Evolutionary conservation across 1,284 basidiomycete genomes (phyloP).

Genomic region (Trametes hirsuta): DNA sequence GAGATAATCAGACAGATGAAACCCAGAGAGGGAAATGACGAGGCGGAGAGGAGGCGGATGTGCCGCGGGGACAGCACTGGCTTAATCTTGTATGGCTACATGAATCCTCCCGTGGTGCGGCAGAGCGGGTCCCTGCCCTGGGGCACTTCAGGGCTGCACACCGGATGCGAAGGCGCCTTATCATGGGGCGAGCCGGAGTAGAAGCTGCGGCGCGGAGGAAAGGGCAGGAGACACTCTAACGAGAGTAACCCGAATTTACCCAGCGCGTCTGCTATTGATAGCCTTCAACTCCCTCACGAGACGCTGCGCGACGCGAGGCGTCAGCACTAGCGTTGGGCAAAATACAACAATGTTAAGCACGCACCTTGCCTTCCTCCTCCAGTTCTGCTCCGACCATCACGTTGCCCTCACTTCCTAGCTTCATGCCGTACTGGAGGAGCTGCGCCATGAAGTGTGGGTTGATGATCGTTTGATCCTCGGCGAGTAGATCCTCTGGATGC

Average conservation of each 20-base stretch:
- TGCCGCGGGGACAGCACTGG: too few species aligned
- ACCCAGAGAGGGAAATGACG: not conserved
- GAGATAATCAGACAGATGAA: conserved; percentile 20
- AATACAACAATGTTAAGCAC: not conserved
- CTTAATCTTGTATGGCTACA: too few species aligned
- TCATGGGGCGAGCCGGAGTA: too few species aligned
- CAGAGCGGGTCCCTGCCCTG: too few species aligned
- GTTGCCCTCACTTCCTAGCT: conserved; percentile 44
- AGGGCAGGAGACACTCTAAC: not conserved
- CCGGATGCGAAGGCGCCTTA: too few species aligned
- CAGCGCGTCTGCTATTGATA: conserved; percentile 5
- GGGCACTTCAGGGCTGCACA: too few species aligned
- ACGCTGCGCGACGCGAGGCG: not conserved
- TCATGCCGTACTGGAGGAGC: conserved; percentile 66
- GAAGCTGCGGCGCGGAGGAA: not conserved
- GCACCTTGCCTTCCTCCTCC: conserved; percentile 25
- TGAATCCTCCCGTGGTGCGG: too few species aligned
- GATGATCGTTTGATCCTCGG: conserved; percentile 67
- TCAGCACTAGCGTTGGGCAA: not conserved
- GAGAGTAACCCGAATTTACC: not conserved
- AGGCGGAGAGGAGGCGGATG: not conserved
- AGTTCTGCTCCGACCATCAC: conserved; percentile 10
- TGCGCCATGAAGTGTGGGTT: conserved; percentile 77
- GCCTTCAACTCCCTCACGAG: conserved; percentile 18
- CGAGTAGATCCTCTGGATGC: conserved; percentile 36